Evolutionary conservation across 2,329 filamentous ascomycete species (phyloP).

Genomic region (Whalleya microplaca): DNA sequence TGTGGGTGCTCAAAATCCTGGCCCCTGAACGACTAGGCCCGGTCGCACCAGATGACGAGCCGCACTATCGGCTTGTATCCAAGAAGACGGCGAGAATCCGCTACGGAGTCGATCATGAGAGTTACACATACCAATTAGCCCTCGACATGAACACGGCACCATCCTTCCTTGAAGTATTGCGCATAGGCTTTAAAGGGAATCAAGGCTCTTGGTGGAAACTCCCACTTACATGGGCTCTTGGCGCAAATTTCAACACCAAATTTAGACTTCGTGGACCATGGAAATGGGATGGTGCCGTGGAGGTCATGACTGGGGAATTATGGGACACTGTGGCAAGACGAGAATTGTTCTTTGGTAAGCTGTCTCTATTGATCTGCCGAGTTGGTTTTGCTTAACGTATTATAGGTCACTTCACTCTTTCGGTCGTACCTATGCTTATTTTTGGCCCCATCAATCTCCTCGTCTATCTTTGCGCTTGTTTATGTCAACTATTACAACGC

Average conservation of each 20-base stretch:
- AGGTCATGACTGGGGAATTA: constrained; percentile 48
- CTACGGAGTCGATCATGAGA: constrained; percentile 51
- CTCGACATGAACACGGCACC: constrained; percentile 54
- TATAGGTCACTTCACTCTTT: constrained; percentile 26
- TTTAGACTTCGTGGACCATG: constrained; percentile 51
- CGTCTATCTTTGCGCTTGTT: constrained; percentile 17
- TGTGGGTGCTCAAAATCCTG: constrained; percentile 49
- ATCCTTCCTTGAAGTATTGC: constrained; percentile 39
- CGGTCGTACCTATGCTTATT: constrained; percentile 26
- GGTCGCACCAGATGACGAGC: constrained; percentile 34
- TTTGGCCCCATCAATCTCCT: constrained; percentile 27
- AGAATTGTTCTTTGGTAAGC: constrained; percentile 27
- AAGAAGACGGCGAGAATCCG: constrained; percentile 36
- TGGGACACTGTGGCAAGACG: constrained; percentile 35
- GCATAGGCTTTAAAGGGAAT: constrained; percentile 29
- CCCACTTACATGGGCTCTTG: constrained; percentile 50
- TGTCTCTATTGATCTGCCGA: background rate
- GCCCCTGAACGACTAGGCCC: constrained; percentile 13
- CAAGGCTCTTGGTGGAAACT: constrained; percentile 38
- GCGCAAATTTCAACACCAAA: constrained; percentile 54
- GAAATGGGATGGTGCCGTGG: constrained; percentile 42
- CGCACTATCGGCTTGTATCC: constrained; percentile 46
- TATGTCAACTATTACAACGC: constrained; percentile 1
- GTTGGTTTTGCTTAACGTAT: background rate
- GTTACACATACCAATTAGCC: constrained; percentile 54